These are phyloP conservation scores for Ganoderma leucocontextum DNA, from an alignment of 1,284 basidiomycete species.

Conservation along the genomic window DNA sequence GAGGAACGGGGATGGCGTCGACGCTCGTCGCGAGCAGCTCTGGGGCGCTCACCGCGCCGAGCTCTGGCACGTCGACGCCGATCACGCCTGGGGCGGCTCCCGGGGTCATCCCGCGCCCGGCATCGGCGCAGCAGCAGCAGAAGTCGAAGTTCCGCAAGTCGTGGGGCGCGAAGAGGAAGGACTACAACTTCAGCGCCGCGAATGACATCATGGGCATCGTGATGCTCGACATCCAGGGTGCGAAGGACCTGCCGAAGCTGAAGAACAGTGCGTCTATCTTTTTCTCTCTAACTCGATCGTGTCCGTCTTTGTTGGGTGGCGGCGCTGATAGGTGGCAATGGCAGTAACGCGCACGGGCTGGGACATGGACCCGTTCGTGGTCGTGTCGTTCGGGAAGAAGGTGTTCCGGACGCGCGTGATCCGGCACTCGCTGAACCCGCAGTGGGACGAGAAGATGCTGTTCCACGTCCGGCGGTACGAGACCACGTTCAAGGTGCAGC, in stretches of 20 bases:
- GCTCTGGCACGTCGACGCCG: slow-evolving; percentile 28
- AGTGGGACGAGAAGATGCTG: slow-evolving; percentile 95
- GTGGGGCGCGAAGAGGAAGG: slow-evolving; percentile 47
- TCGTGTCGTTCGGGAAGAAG: slow-evolving; percentile 96
- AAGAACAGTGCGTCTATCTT: slow-evolving; percentile 78
- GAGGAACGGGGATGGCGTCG: slow-evolving; percentile 14
- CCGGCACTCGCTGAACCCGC: slow-evolving; percentile 88
- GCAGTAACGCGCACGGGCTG: slow-evolving; percentile 85
- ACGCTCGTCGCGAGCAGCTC: slow-evolving; percentile 11
- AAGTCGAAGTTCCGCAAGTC: slow-evolving; percentile 40
- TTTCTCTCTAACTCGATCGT: background rate
- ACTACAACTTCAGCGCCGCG: slow-evolving; percentile 73
- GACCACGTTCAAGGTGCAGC: slow-evolving; percentile 76
- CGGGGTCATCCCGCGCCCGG: slow-evolving; percentile 21
- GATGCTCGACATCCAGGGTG: slow-evolving; percentile 77
- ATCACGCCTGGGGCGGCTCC: slow-evolving; percentile 11
- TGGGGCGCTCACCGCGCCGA: slow-evolving; percentile 17
- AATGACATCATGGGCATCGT: slow-evolving; percentile 94
- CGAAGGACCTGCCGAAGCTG: slow-evolving; percentile 85
- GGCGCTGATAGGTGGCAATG: background rate
- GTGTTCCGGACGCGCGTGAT: slow-evolving; percentile 94
- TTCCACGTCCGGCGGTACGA: slow-evolving; percentile 96
- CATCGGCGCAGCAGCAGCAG: slow-evolving; percentile 19
- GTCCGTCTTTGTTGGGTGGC: background rate
- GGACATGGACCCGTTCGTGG: slow-evolving; percentile 98